Base-by-base conservation (phyloP, 2,329 filamentous ascomycete species). In the Thielaviopsis punctulata region DNA sequence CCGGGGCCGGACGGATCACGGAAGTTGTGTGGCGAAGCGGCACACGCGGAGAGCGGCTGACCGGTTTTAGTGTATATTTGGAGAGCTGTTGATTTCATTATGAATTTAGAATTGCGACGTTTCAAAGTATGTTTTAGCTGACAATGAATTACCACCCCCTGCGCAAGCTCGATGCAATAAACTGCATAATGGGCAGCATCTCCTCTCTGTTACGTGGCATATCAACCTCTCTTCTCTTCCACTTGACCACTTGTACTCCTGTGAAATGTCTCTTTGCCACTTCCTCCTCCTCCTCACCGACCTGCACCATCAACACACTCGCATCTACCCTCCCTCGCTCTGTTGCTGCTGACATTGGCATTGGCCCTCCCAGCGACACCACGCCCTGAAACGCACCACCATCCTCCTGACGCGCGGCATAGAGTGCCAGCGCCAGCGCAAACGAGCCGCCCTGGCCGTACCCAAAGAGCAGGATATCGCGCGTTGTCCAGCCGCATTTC, bases 111-210 rank as follows among this genome's bases (percentile, higher is more conserved):
- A 23, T 19, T 19, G 21, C 13, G 18, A n/a, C 13, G 15, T n/a
- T 24, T 9, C 19, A 15, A 12, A 23, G 5, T 13, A 15, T 22
- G 12, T 22, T 13, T 24, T 22, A 13, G 21, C 12, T n/a, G 13
- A 13, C 44, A 45, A 6, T 27, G 25, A 27, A 10, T 27, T 27
- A 49, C 33, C 48, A 54, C 1, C 52, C 52, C 21, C 21, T 21
- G 18, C 49, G 30, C 18, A 92, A 64, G 60, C 82, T 73, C 49
- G 82, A 74, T 0, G 82, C 81, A 60, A 88, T 75, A 60, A 82
- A 95, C 61, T 83, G 78, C 87, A 95, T 95, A 55, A 95, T 75
- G 0, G 89, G 88, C 60, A 89, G 62, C 75, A 93, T 89, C 71
- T 96, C 89, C 10, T 93, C 87, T 51, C 83, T 73, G 62, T 74